Evolutionary conservation across 352 stramenopile species (phyloP), one percentile per base, ranked within the genome.

Genomic region (Phytopythium oedochilum): DNA sequence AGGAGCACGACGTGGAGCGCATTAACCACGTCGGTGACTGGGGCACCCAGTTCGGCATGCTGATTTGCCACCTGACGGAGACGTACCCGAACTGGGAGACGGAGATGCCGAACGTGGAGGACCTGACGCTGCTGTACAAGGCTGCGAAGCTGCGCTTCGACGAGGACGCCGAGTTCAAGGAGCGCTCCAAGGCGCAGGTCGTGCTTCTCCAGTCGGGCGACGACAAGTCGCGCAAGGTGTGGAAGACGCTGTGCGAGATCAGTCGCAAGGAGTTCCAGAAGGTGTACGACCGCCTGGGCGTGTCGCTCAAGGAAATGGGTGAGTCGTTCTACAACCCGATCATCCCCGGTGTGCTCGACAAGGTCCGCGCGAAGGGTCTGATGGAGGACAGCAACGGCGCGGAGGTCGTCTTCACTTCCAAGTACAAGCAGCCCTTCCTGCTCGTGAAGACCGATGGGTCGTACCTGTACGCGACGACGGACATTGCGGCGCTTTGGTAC

Each of bases 21-120:
- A 84, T 93, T 32, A 94, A 92, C 70, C 85, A 94, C 77, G 75
- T 93, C 17, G 85, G 85, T 17, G 85, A 94, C 66, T 92, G 82
- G 85, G 85, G 85, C 36, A 92, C 85, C 15, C 97, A 99, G 73
- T 99, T 99, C 65, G 98, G 97, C 42, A 99, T 99, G 98, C 84
- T 99, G 14, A 99, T 99, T 73, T 96, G 97, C 67, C 97, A 99
- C 73, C 81, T 99, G 46, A 97, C 97, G 53, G 97, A 99, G 64
- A 95, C 96, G 60, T 99, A 98, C 75, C 97, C 55, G 68, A 97
- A 73, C 76, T 98, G 77, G 84, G 78, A 97, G 64, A 65, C 80
- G 44, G 65, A 94, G 88, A 70, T 96, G 61, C 94, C 96, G 17
- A 96, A 99, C 64, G 98, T 99, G 68, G 94, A 80, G 22, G 96